Percentiles rank a stretch among this genome's conserved stretches.
Evolutionary conservation across 169 alveolate genomes (phyloP).

Genomic region (Eimeria brunetti): DNA sequence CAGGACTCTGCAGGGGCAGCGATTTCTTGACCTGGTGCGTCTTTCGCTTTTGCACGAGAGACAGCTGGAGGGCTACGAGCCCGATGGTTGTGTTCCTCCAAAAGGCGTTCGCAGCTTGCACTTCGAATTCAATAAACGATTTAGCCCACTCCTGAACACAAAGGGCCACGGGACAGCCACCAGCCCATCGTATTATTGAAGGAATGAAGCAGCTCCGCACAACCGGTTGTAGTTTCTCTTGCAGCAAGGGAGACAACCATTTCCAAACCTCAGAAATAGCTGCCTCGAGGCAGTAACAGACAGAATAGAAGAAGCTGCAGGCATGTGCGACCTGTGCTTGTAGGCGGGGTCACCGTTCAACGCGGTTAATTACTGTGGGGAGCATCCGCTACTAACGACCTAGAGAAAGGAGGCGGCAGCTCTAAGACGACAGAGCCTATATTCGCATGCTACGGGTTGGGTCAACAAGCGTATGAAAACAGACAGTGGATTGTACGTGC

Average conservation of each 20-base stretch:
- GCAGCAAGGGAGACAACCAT: background rate
- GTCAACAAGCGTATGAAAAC: background rate
- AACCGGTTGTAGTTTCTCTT: background rate
- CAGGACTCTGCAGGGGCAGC: constrained; percentile 74
- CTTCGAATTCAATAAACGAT: constrained; percentile 93
- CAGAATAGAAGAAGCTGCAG: background rate
- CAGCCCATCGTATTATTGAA: background rate
- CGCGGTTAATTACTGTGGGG: background rate
- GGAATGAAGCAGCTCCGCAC: background rate
- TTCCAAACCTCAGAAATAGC: background rate
- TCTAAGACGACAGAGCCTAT: background rate
- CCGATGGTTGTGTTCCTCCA: constrained; percentile 95
- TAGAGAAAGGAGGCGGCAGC: background rate
- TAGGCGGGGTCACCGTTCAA: background rate
- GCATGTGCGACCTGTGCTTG: background rate
- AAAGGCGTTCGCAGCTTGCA: constrained; percentile 94
- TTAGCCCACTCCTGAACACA: constrained; percentile 89
- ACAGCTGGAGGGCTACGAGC: constrained; percentile 89
- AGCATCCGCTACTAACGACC: background rate
- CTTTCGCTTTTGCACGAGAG: constrained; percentile 88
- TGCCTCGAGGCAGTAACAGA: background rate
- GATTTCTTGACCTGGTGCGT: constrained; percentile 90
- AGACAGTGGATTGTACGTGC: background rate
- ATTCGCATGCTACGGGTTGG: background rate
- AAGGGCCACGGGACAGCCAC: background rate